Evolutionary conservation across 768 basidiomycete species (phyloP).

Genomic region (Dentipellis fragilis): DNA sequence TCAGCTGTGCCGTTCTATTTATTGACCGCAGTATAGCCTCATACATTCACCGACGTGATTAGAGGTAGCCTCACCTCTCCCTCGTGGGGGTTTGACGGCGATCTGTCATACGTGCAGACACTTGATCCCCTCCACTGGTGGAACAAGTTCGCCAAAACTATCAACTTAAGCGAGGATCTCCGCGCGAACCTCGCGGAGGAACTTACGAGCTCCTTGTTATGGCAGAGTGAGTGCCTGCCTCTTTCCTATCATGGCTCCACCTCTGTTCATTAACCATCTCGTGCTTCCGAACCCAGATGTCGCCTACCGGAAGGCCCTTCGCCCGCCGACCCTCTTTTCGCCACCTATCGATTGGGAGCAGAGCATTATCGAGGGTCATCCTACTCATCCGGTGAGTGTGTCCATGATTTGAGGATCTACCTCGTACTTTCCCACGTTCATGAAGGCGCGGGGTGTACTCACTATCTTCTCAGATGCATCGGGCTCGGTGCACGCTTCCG

Average conservation of each 20-base stretch:
- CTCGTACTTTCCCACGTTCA: conserved; percentile 1
- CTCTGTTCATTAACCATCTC: no score
- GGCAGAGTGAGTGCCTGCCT: conserved; percentile 29
- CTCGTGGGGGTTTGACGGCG: conserved; percentile 29
- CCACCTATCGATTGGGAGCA: conserved; percentile 46
- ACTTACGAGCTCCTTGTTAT: conserved; percentile 31
- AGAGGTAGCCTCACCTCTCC: conserved; percentile 24
- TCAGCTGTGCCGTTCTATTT: neutral
- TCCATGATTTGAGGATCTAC: neutral
- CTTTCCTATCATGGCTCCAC: no score
- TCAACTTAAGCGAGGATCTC: conserved; percentile 24
- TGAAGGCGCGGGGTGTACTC: neutral
- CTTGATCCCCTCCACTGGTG: conserved; percentile 29
- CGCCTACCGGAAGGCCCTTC: no score
- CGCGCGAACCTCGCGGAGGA: conserved; percentile 29
- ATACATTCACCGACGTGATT: conserved; percentile 20
- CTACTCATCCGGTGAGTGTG: conserved; percentile 42
- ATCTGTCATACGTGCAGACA: conserved; percentile 18
- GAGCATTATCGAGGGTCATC: conserved; percentile 47
- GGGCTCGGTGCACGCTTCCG: conserved; percentile 31
- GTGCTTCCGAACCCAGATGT: no score
- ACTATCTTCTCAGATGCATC: conserved; percentile 36
- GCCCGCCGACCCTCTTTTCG: conserved; percentile 27
- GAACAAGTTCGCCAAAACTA: conserved; percentile 31
- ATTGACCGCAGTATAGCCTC: conserved; percentile 9